Conservation (phyloP, 371 early-diverging fungal species). For the Zychaea mexicana region DNA sequence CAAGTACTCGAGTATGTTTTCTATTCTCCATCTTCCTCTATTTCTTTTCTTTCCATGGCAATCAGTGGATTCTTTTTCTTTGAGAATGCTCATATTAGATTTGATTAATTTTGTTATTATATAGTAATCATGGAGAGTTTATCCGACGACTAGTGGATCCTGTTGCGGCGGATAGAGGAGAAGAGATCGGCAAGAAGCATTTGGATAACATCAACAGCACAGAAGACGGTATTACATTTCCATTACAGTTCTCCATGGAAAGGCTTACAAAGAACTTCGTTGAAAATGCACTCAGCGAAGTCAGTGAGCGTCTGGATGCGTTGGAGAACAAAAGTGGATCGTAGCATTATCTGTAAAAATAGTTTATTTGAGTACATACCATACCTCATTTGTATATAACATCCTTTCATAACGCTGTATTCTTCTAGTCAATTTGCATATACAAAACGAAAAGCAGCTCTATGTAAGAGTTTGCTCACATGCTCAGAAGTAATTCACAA, state of each 20-base stretch:
- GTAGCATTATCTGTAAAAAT: neutral
- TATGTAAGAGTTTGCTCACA: no score
- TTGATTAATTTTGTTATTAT: neutral
- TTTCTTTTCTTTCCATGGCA: neutral
- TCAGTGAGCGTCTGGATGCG: neutral
- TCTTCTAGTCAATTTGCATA: no score
- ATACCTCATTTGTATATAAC: no score
- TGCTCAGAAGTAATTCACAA: no score
- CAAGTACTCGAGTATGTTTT: neutral
- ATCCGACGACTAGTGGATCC: neutral
- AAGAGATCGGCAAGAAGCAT: neutral
- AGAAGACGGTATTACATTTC: neutral
- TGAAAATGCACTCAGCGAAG: neutral
- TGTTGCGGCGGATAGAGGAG: neutral
- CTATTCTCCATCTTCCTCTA: neutral
- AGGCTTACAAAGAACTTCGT: neutral
- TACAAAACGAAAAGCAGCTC: no score
- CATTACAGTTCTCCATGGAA: neutral
- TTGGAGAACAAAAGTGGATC: neutral
- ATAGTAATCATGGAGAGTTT: conserved; percentile 2
- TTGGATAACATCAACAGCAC: neutral
- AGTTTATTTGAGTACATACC: no score
- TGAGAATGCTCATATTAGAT: no score
- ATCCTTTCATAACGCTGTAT: no score
- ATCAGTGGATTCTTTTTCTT: no score